Percentiles rank a stretch among this genome's conserved stretches.
phyloP scores from a whole-genome alignment of 495 filamentous ascomycete genomes.

The Penicillium crystallinum region DNA sequence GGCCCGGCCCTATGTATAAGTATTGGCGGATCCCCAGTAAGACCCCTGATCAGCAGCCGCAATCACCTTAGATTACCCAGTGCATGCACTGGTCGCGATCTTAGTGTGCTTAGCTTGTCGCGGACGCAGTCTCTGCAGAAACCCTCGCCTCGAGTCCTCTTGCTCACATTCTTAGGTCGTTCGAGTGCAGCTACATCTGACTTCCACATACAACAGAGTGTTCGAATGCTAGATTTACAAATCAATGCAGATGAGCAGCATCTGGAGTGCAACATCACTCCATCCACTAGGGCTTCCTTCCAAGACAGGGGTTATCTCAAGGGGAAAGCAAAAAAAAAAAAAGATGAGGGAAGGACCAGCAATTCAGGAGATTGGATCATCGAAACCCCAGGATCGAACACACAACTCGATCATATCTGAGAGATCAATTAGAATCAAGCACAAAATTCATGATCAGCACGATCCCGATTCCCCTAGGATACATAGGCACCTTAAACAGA shows the following conservation, averaged over 20 bases:
- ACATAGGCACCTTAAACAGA: neutral
- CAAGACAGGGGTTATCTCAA: neutral
- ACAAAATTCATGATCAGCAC: neutral
- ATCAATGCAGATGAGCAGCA: neutral
- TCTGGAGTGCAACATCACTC: neutral
- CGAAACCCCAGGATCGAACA: neutral
- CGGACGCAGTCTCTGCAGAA: conserved; percentile 4
- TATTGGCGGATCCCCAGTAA: conserved; percentile 11
- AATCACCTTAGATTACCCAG: neutral
- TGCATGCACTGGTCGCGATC: conserved; percentile 3
- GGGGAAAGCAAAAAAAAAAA: neutral
- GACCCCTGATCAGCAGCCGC: conserved; percentile 21
- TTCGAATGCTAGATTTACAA: neutral
- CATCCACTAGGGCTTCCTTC: no score
- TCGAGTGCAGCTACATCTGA: neutral
- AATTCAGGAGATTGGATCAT: neutral
- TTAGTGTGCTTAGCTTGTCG: neutral
- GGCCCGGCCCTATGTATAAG: conserved; percentile 13
- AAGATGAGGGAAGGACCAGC: neutral
- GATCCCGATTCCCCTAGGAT: neutral
- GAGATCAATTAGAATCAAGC: no score
- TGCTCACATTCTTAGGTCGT: conserved; percentile 15
- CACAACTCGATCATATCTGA: no score
- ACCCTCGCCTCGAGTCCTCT: conserved; percentile 5
- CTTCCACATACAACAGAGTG: no score